Percentiles rank a stretch among this genome's conserved stretches.
phyloP scores from a whole-genome alignment of 2,329 filamentous ascomycete genomes.

The Byssochlamys sp. region DNA sequence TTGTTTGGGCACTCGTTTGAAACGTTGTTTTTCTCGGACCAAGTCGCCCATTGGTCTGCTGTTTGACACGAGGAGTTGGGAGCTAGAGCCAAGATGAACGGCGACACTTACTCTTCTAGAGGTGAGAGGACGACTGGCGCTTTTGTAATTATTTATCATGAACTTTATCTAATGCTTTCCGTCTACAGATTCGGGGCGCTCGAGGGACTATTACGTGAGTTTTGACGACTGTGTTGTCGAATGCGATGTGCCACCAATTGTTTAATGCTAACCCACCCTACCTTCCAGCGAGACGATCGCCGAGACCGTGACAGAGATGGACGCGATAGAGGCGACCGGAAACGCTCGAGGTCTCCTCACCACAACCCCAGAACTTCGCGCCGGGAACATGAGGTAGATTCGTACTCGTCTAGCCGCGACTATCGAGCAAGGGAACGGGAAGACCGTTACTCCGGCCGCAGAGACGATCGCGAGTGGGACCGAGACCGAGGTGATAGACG shows the following conservation, averaged over 20 bases:
- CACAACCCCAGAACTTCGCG: conserved; percentile 57
- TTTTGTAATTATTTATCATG: conserved; percentile 10
- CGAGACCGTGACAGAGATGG: conserved; percentile 34
- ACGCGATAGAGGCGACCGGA: conserved; percentile 49
- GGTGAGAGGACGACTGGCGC: conserved; percentile 42
- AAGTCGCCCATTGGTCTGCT: conserved; percentile 1
- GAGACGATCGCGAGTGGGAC: conserved; percentile 68
- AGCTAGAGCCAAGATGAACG: conserved; percentile 58
- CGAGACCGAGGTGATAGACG: conserved; percentile 53
- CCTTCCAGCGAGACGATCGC: conserved; percentile 37
- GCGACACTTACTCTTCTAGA: conserved; percentile 70
- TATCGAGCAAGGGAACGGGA: conserved; percentile 90
- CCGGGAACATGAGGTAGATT: conserved; percentile 67
- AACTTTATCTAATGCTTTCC: conserved; percentile 27
- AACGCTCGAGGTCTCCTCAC: conserved; percentile 80
- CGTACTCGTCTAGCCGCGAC: conserved; percentile 84
- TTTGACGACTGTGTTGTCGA: conserved; percentile 1
- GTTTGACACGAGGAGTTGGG: not conserved
- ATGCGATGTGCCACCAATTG: not conserved
- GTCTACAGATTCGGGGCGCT: conserved; percentile 40
- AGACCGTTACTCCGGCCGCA: conserved; percentile 70
- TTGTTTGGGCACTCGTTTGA: conserved; percentile 1
- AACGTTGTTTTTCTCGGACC: conserved; percentile 10
- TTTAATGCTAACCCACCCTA: conserved; percentile 15
- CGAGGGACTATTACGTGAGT: conserved; percentile 47